Evolutionary conservation across 345 rosid genomes (phyloP), one percentile per base, ranked within the genome.

Genomic region (Gossypium bickii): DNA sequence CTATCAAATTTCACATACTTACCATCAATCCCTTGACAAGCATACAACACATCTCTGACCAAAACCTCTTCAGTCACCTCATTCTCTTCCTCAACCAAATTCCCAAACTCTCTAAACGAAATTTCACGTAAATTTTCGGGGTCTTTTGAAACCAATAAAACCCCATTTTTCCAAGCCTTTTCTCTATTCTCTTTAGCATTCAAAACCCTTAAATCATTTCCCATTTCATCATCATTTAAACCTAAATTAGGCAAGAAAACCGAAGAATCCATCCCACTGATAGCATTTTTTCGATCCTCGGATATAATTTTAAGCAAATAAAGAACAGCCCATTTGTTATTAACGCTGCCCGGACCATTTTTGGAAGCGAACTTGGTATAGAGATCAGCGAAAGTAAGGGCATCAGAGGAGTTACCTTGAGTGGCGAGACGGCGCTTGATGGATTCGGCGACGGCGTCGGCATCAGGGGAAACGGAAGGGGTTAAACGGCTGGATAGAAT

Each of bases 1-100:
- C 79, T 76, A 73, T 87, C 92, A 61, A 89, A 93, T 70, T 89
- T 93, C 58, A 93, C 91, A 71, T 84, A 86, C 72, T 87, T 95
- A 27, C 99, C 99, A 83, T 95, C 98, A 78, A 95, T 91, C 7
- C 97, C 99, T 81, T 93, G 99, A 52, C 92, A 89, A 77, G 91
- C 95, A 58, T 93, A 93, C 84, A 95, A 78, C 73, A 95, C 93
- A 83, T 95, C 99, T 77, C 94, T 91, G 34, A 93, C 95, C 61
- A 94, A 69, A 72, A 85, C 89, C 88, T 90, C 97, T 84, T 95
- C 97, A 1, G 89, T 86, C 61, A 93, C 99, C 77, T 90, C 97
- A 76, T 84, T 93, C 85, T 95, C 99, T 85, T 75, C 78, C 79
- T 79, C 90, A 43, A 93, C 85, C 83, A 96, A 76, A 85, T 78